Base-by-base conservation (phyloP, 352 stramenopile genomes). In the Phytophthora kernoviae region DNA sequence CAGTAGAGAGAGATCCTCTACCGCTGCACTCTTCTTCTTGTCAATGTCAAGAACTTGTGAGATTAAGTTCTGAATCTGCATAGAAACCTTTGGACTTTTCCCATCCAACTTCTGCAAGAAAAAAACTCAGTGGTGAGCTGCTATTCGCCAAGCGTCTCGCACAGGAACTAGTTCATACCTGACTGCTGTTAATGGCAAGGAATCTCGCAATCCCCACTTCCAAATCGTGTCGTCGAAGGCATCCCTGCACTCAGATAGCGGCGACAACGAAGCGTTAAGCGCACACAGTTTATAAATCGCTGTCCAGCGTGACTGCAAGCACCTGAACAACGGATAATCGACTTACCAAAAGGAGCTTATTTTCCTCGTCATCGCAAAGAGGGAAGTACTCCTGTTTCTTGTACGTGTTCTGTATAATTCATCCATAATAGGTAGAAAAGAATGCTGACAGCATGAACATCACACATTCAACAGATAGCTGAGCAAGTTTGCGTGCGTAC, bases 351-450 rank as follows among this genome's bases (percentile, higher is more conserved):
- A 93, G 51, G 9, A 73, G 58, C 7, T 62, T 64, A 24, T 54
- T 80, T 20, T 88, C 71, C 18, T 53, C 26, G 36, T 83, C 71
- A 37, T 92, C 81, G 46, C 85, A 89, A 37, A 94, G 68, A 2
- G 85, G 78, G 52, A 94, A 92, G 40, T 93, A 89, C 27, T 94
- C 82, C 41, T 92, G 77, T 3, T 68, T 81, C 47, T 89, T 89
- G 62, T 80, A 79, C 1, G 70, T 79, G 43, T 71, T 92, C 81
- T 90, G 20, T 6, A 4, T 14, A 33, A 34, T 18, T 32, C 8
- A 18, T 36, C 12, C 24, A 53, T 1, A 56, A 30, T 7, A 6
- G 24, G 24, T 30, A 6, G 24, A 30, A n/a, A n/a, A n/a, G n/a
- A n/a, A n/a, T n/a, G n/a, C n/a, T n/a, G n/a, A n/a, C n/a, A n/a